These are phyloP conservation scores for Verticillium zaregamsianum DNA, from an alignment of 2,329 filamentous ascomycete species.

Conservation along the genomic window DNA sequence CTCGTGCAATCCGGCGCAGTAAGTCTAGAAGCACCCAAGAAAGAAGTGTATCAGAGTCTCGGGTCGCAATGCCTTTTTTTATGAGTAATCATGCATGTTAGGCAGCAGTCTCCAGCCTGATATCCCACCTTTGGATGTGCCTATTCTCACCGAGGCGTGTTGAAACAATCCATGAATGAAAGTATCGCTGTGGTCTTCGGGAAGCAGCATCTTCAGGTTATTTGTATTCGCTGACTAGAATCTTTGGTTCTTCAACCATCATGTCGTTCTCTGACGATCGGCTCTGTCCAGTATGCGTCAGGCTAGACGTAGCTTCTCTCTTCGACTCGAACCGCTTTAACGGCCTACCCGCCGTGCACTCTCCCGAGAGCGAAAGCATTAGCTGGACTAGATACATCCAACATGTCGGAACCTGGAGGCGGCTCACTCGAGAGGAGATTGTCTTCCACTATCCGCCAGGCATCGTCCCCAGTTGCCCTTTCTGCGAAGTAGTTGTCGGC, in stretches of 20 bases:
- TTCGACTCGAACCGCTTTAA: not conserved
- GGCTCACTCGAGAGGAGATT: not conserved
- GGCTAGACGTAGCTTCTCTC: not conserved
- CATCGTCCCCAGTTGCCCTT: conserved; percentile 1
- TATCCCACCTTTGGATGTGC: no score
- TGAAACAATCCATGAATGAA: no score
- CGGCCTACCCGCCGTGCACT: not conserved
- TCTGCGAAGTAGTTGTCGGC: not conserved
- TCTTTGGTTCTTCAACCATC: not conserved
- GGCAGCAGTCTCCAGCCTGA: no score
- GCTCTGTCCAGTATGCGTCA: conserved; percentile 2
- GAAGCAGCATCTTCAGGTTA: no score
- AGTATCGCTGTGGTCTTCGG: no score
- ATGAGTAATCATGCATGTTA: no score
- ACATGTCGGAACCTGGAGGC: conserved; percentile 1
- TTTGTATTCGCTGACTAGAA: no score
- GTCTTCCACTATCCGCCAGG: not conserved
- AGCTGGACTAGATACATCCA: conserved; percentile 4
- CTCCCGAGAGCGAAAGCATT: not conserved
- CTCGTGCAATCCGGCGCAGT: no score
- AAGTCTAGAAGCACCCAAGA: no score
- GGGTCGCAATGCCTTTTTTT: no score
- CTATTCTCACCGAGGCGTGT: no score
- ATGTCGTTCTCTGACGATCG: not conserved
- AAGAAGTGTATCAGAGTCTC: no score